Conservation (phyloP, 306 rosid genomes). For the Citrullus colocynthis region DNA sequence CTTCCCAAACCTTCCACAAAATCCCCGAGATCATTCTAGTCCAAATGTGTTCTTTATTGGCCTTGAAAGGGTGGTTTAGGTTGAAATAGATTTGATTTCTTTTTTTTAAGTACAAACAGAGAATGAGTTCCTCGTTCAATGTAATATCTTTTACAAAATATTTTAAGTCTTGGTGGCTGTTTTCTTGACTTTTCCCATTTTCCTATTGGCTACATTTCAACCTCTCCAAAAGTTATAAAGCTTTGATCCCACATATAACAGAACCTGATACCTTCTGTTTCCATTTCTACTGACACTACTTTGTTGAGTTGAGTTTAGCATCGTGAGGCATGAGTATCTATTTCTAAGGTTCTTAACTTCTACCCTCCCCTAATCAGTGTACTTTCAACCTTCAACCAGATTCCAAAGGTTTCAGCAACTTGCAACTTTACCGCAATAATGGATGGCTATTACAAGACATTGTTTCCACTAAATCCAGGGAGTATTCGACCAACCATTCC, state of each 20-base stretch:
- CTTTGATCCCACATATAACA: background rate
- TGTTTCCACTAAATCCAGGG: slow-evolving; percentile 84
- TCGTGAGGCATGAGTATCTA: background rate
- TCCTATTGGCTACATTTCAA: background rate
- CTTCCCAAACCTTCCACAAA: background rate
- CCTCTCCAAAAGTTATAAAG: background rate
- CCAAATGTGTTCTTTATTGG: too few relatives aligned
- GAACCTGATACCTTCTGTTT: background rate
- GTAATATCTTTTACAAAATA: background rate
- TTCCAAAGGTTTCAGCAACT: slow-evolving; percentile 70
- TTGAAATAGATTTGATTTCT: too few relatives aligned
- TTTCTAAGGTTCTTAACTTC: background rate
- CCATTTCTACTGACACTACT: background rate
- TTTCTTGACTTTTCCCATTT: background rate
- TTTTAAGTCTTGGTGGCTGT: background rate
- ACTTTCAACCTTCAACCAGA: slow-evolving; percentile 22
- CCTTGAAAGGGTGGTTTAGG: too few relatives aligned
- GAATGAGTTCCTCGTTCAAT: too few relatives aligned
- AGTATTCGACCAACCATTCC: slow-evolving; percentile 63
- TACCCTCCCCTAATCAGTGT: background rate
- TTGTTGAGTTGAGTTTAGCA: background rate
- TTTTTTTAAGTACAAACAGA: too few relatives aligned
- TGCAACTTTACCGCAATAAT: slow-evolving; percentile 59
- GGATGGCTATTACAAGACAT: slow-evolving; percentile 80
- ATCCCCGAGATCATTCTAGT: background rate